Evolutionary conservation across 768 basidiomycete species (phyloP).

Genomic region (Ephemerocybe angulata): DNA sequence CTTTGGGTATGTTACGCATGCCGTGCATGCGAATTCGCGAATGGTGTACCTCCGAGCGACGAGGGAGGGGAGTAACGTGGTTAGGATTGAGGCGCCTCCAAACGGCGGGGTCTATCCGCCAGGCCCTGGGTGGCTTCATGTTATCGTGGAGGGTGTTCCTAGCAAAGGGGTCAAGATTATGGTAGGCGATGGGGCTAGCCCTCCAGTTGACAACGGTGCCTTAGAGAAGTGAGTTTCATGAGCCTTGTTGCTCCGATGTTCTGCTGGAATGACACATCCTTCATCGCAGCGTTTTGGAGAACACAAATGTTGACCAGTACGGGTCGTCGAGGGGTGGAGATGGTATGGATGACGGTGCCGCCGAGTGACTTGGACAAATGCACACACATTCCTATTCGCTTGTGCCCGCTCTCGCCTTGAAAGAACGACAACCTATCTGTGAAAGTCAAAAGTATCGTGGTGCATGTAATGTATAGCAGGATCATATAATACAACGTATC

Average conservation of each 20-base stretch:
- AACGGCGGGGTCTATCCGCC: conserved; percentile 68
- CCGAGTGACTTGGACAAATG: neutral
- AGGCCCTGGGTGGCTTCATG: conserved; percentile 73
- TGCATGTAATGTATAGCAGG: conserved; percentile 29
- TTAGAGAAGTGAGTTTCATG: conserved; percentile 52
- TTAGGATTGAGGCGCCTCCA: conserved; percentile 65
- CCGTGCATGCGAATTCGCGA: conserved; percentile 73
- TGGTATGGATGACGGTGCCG: neutral
- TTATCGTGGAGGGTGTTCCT: conserved; percentile 65
- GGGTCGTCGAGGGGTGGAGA: neutral
- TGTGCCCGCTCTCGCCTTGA: too few species aligned
- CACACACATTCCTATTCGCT: neutral
- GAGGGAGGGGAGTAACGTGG: conserved; percentile 34
- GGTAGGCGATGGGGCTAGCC: conserved; percentile 63
- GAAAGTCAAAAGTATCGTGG: too few species aligned
- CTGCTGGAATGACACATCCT: neutral
- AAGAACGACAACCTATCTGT: too few species aligned
- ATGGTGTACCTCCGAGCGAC: conserved; percentile 56
- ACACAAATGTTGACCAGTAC: conserved; percentile 49
- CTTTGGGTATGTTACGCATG: conserved; percentile 77
- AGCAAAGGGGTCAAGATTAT: conserved; percentile 61
- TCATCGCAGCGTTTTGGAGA: conserved; percentile 42
- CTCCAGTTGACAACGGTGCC: conserved; percentile 54
- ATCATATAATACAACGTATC: conserved; percentile 9
- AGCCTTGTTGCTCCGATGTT: neutral